A percentile compares a stretch with the other conserved stretches of the same genome.
Evolutionary conservation across 164 flowering plant genomes (phyloP).

Genomic region (Protea cynaroides): DNA sequence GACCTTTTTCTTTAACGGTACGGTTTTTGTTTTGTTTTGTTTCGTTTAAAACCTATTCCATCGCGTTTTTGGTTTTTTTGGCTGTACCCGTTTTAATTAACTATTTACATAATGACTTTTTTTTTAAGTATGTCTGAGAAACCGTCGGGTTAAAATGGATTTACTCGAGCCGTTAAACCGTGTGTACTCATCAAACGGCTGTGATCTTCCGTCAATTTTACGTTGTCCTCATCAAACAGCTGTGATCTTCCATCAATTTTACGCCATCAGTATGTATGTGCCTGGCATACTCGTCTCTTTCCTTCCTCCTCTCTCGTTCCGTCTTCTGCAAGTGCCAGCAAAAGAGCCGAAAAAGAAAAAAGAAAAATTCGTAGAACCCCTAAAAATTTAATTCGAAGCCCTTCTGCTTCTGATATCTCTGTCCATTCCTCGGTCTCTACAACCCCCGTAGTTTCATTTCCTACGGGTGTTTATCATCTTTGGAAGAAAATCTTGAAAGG

Average conservation of each 20-base stretch:
- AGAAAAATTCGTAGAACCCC: conserved; percentile 3
- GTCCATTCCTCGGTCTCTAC: not conserved
- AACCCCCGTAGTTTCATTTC: no score
- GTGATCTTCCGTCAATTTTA: conserved; percentile 1
- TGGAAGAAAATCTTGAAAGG: not conserved
- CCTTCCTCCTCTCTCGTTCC: no score
- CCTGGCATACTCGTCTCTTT: conserved; percentile 6
- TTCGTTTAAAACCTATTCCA: no score
- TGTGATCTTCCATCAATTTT: not conserved
- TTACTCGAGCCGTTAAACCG: no score
- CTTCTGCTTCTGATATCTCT: not conserved
- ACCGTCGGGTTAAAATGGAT: no score
- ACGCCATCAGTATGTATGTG: conserved; percentile 7
- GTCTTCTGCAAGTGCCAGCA: not conserved
- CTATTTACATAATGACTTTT: no score
- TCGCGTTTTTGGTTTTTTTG: no score
- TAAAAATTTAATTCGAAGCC: not conserved
- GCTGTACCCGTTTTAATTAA: no score
- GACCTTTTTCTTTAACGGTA: no score
- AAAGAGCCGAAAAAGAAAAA: not conserved
- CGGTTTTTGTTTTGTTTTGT: no score
- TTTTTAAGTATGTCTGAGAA: no score
- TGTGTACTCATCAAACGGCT: conserved; percentile 8
- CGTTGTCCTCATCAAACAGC: conserved; percentile 9
- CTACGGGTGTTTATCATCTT: not conserved